Base-by-base conservation (phyloP, 1,284 basidiomycete species). In the Quambalaria eucalypti region DNA sequence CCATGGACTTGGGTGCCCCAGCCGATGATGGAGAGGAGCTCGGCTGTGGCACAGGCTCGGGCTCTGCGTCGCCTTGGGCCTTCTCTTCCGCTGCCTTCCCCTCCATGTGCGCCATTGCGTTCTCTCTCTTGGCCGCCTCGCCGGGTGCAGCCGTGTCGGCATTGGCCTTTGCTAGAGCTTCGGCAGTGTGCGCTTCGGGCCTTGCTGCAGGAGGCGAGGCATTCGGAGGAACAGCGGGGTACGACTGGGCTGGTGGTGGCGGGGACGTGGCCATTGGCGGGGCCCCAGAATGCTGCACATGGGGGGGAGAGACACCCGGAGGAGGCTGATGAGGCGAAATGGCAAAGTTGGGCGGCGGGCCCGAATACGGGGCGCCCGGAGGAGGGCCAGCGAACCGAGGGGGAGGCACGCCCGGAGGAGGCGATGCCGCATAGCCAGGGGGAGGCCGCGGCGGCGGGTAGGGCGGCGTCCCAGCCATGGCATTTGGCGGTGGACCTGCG, bases 171-270 rank as follows among this genome's bases (percentile, higher is more conserved):
- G 30, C 12, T 2, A 57, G 30, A 3, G 55, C 52, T 48, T 57
- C 55, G 36, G 55, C 55, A 2, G 55, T 57, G 28, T 55, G 56
- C 6, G 39, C 51, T 25, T 57, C 39, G 2, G 54, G 51, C 10
- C 47, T 33, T 2, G n/a, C 9, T 39, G 55, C 36, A 31, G 55
- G 50, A n/a, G 50, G 55, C 14, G 28, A 23, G 16, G 23, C 53
- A 4, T n/a, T 36, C 10, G 30, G 39, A 4, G 51, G 26, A 33
- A 57, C 23, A 28, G 55, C 31, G 3, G 55, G 54, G 28, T 57
- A 57, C 10, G 52, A 31, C 40, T 57, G 55, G 38, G 54, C 49
- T 28, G 33, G 54, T 16, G 12, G 28, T 54, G 28, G 51, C 14
- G 25, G 42, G n/a, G n/a, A n/a, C n/a, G n/a, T n/a, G n/a, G n/a